phyloP scores from a whole-genome alignment of 306 rosid genomes.

The Quercus engelmannii region DNA sequence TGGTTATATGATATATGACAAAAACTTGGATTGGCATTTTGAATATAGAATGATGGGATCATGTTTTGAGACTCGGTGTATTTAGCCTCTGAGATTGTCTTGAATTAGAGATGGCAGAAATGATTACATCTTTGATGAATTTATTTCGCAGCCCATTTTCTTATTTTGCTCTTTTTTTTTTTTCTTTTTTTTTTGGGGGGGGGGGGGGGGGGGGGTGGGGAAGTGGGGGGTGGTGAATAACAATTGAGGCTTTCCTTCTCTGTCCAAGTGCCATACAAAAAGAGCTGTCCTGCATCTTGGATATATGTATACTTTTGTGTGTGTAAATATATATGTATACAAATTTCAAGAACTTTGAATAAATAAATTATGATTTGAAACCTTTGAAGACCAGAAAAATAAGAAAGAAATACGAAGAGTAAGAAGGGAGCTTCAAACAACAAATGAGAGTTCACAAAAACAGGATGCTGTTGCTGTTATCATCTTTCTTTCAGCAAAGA shows the following conservation, averaged over 20 bases:
- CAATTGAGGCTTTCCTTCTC: not conserved
- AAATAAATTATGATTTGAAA: slow-evolving; percentile 31
- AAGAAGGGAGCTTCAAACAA: slow-evolving; percentile 41
- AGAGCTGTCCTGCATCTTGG: slow-evolving; percentile 13
- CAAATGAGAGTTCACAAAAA: slow-evolving; percentile 30
- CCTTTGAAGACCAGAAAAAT: not conserved
- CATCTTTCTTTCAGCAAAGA: slow-evolving; percentile 33
- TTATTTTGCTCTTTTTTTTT: not conserved
- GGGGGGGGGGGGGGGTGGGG: too few relatives aligned
- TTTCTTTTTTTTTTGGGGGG: too few relatives aligned
- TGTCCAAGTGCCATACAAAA: not conserved
- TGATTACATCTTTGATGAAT: not conserved
- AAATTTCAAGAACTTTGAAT: slow-evolving; percentile 28
- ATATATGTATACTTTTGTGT: not conserved
- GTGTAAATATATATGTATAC: slow-evolving; percentile 13
- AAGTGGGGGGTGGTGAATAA: too few relatives aligned
- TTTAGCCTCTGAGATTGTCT: not conserved
- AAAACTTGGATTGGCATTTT: not conserved
- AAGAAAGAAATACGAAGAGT: slow-evolving; percentile 20
- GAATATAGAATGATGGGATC: not conserved
- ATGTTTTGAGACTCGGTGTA: not conserved
- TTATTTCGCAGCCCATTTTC: not conserved
- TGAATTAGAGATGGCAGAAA: not conserved
- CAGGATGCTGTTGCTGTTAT: slow-evolving; percentile 33
- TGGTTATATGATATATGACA: not conserved